Evolutionary conservation across 306 rosid genomes (phyloP).

Genomic region (Cicer yamashitae): DNA sequence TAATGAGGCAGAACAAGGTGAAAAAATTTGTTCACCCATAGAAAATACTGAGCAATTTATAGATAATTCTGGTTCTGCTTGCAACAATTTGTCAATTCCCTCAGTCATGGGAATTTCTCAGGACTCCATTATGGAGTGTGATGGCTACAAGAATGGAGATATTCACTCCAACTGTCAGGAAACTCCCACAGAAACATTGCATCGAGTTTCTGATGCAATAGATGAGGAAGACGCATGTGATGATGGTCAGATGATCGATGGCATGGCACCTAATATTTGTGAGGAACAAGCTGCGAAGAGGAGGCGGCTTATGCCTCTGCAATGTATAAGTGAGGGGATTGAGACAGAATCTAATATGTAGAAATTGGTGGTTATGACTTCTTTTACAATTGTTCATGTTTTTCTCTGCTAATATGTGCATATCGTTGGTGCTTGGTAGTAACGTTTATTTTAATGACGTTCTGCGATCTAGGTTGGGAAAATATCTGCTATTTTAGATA

Average conservation of each 20-base stretch:
- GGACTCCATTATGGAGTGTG: conserved; percentile 35
- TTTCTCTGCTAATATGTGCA: conserved; percentile 41
- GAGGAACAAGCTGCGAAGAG: conserved; percentile 67
- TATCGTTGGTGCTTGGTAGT: conserved; percentile 22
- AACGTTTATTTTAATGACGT: neutral
- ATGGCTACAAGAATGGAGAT: conserved; percentile 41
- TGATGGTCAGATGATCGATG: conserved; percentile 46
- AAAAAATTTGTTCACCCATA: conserved; percentile 24
- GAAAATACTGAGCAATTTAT: conserved; percentile 39
- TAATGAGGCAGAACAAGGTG: conserved; percentile 50
- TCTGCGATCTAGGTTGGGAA: conserved; percentile 33
- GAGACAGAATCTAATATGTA: conserved; percentile 40
- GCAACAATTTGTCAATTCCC: conserved; percentile 35
- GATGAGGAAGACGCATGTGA: conserved; percentile 43
- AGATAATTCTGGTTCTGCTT: conserved; percentile 39
- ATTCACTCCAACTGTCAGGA: conserved; percentile 43
- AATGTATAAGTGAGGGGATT: conserved; percentile 29
- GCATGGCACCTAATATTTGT: conserved; percentile 38
- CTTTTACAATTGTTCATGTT: conserved; percentile 26
- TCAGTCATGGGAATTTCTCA: conserved; percentile 40
- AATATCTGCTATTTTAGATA: conserved; percentile 23
- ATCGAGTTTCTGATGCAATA: conserved; percentile 33
- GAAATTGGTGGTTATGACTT: conserved; percentile 27
- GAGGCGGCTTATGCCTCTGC: conserved; percentile 45
- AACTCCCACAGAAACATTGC: conserved; percentile 28